Conservation (phyloP, 73 alveolate genomes). For the Tetrahymena borealis region DNA sequence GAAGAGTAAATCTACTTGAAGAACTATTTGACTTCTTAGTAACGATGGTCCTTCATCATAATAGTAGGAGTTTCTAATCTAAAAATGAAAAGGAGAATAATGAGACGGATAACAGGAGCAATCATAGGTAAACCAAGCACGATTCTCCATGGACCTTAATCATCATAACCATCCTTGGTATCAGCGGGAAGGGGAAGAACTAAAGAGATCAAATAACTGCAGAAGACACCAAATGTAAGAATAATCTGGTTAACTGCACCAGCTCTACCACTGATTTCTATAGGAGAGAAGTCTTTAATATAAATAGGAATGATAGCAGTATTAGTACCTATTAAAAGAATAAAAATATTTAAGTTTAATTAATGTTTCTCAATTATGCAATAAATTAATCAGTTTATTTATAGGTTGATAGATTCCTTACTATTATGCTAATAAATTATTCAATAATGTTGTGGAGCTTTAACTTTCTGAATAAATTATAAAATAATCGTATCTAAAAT, state of each 20-base stretch:
- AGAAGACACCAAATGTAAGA: neutral
- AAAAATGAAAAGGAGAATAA: neutral
- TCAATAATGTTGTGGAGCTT: too few relatives aligned
- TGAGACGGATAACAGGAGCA: neutral
- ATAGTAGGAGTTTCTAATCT: neutral
- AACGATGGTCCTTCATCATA: neutral
- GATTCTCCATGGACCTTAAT: neutral
- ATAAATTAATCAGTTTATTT: too few relatives aligned
- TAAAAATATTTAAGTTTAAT: too few relatives aligned
- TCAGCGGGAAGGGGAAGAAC: neutral
- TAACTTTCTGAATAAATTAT: too few relatives aligned
- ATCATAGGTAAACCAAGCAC: neutral
- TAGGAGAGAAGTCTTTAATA: neutral
- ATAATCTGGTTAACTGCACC: neutral
- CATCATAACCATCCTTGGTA: neutral
- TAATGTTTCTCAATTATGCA: too few relatives aligned
- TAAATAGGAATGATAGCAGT: neutral
- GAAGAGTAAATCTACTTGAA: neutral
- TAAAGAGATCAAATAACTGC: neutral
- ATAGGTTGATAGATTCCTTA: too few relatives aligned
- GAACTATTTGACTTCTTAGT: neutral
- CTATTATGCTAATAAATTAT: too few relatives aligned
- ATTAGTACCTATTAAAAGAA: neutral
- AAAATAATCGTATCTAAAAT: too few relatives aligned
- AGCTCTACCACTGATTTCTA: neutral